phyloP scores from a whole-genome alignment of 1,284 basidiomycete genomes.

The Irpex rosettiformis region DNA sequence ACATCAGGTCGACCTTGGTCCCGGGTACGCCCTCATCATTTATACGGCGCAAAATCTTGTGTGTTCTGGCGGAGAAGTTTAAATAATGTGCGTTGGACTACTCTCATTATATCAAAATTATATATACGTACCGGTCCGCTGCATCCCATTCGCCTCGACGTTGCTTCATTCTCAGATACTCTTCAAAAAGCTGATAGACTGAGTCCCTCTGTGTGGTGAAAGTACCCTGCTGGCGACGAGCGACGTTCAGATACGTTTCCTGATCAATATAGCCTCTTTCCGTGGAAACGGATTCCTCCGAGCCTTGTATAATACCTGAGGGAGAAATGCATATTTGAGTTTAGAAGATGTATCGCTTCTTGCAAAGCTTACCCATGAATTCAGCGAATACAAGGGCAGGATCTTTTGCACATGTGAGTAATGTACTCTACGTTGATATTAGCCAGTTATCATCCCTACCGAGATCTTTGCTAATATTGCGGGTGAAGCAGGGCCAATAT shows the following conservation, averaged over 20 bases:
- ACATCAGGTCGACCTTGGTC: conserved; percentile 56
- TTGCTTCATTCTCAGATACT: conserved; percentile 48
- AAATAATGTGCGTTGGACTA: too few relatives aligned
- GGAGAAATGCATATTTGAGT: not conserved
- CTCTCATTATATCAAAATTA: too few relatives aligned
- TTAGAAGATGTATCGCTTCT: not conserved
- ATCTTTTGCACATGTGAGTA: conserved; percentile 34
- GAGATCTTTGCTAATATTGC: conserved; percentile 49
- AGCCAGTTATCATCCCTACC: conserved; percentile 33
- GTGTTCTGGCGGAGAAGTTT: conserved; percentile 36
- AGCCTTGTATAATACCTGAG: conserved; percentile 66
- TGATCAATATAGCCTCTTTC: conserved; percentile 39
- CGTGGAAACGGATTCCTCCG: conserved; percentile 42
- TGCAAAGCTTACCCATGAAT: conserved; percentile 46
- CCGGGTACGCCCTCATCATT: conserved; percentile 33
- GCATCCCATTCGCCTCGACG: conserved; percentile 47
- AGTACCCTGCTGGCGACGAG: conserved; percentile 47
- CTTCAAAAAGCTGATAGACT: conserved; percentile 55
- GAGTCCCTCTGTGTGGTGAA: conserved; percentile 46
- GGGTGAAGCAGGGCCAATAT: conserved; percentile 67
- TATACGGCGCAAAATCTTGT: conserved; percentile 43
- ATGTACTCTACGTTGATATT: not conserved
- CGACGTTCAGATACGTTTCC: conserved; percentile 43
- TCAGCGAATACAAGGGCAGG: conserved; percentile 64
- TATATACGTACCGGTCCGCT: conserved; percentile 60